A percentile compares a stretch with the other conserved stretches of the same genome.
phyloP scores from a whole-genome alignment of 2,329 filamentous ascomycete genomes.

The Thermoascus crustaceus region DNA sequence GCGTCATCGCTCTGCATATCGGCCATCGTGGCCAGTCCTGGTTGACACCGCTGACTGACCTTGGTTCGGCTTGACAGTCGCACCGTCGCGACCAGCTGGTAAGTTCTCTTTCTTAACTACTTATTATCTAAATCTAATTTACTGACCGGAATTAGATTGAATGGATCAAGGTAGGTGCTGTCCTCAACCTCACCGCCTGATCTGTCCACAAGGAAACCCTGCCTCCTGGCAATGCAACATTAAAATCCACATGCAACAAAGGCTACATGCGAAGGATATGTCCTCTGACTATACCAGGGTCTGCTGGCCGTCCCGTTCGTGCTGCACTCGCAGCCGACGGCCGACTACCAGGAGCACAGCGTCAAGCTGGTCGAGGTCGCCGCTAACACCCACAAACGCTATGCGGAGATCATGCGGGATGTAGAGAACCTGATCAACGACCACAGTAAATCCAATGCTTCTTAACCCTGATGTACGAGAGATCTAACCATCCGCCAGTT shows the following conservation, averaged over 20 bases:
- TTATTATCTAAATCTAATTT: too few relatives aligned
- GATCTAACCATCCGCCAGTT: constrained; percentile 42
- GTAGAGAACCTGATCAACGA: constrained; percentile 87
- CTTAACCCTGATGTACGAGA: not conserved
- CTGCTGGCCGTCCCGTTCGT: constrained; percentile 93
- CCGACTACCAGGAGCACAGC: constrained; percentile 64
- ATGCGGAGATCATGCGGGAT: constrained; percentile 91
- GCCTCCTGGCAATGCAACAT: too few relatives aligned
- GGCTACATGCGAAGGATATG: too few relatives aligned
- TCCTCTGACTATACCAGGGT: constrained; percentile 38
- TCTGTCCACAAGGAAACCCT: constrained; percentile 13
- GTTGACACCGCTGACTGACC: constrained; percentile 9
- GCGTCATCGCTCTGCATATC: too few relatives aligned
- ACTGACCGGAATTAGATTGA: too few relatives aligned
- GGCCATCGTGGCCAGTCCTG: constrained; percentile 5
- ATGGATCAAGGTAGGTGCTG: constrained; percentile 71
- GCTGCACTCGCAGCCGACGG: constrained; percentile 87
- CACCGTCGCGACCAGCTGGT: constrained; percentile 87
- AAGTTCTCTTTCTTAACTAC: constrained; percentile 18
- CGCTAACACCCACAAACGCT: constrained; percentile 72
- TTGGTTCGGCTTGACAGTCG: constrained; percentile 55
- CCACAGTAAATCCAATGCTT: constrained; percentile 56
- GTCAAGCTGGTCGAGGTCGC: constrained; percentile 62
- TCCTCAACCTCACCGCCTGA: not conserved
- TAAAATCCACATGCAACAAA: too few relatives aligned